Conservation (phyloP, 2,329 filamentous ascomycete genomes). For the Xylaria sp. region DNA sequence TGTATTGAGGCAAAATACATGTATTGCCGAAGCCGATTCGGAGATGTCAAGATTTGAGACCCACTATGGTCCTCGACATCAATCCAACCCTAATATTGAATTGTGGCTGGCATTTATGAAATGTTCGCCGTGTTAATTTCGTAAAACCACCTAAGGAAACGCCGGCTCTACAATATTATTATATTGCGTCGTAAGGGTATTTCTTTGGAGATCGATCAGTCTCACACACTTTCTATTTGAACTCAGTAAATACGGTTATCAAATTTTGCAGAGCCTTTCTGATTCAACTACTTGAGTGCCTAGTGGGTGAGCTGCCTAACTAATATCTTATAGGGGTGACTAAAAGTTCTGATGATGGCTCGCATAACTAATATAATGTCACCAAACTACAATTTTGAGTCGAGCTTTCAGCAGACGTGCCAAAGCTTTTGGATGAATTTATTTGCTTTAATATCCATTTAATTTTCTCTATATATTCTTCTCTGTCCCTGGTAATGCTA, state of each 20-base stretch:
- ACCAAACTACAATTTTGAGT: background rate
- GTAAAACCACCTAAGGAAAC: background rate
- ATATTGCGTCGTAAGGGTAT: background rate
- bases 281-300: no score
- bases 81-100: background rate
- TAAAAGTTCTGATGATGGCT: background rate
- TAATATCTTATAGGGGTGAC: background rate
- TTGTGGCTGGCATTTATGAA: background rate
- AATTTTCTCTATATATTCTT: background rate
- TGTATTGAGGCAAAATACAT: constrained; percentile 15
- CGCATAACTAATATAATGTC: background rate
- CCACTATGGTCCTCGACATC: background rate
- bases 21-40: constrained; percentile 16
- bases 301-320: no score
- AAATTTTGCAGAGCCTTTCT: background rate
- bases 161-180: background rate
- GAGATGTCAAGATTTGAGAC: constrained; percentile 14
- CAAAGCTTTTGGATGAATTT: background rate
- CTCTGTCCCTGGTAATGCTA: background rate
- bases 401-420: background rate
- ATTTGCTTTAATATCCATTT: background rate
- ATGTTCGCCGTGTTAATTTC: background rate
- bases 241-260: background rate
- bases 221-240: background rate
- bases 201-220: background rate